Evolutionary conservation across 306 rosid species (phyloP).

Genomic region (Trifolium pratense): DNA sequence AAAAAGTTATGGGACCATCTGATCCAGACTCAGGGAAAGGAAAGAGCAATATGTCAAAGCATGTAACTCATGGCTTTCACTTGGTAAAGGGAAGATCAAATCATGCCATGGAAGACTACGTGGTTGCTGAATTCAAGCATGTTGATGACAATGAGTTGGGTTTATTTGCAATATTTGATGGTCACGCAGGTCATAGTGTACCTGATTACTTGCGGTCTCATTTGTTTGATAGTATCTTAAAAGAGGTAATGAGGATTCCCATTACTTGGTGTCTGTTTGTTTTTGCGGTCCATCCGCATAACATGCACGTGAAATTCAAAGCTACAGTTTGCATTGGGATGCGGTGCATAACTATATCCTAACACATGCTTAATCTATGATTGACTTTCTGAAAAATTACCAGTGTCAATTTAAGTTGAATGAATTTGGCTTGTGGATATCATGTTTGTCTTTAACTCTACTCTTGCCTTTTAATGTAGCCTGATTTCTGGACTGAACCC

Average conservation of each 20-base stretch:
- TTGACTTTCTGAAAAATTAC: constrained; percentile 14
- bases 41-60: constrained; percentile 89
- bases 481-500: constrained; percentile 80
- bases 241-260: constrained; percentile 60
- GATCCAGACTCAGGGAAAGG: constrained; percentile 96
- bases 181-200: constrained; percentile 83
- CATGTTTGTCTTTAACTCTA: constrained; percentile 19
- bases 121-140: constrained; percentile 82
- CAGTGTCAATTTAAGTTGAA: constrained; percentile 17
- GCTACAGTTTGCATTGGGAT: neutral
- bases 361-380: neutral
- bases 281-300: neutral
- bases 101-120: constrained; percentile 91
- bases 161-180: constrained; percentile 93
- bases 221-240: constrained; percentile 78
- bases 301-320: neutral
- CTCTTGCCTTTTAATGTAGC: constrained; percentile 48
- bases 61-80: constrained; percentile 82
- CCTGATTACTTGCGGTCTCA: constrained; percentile 74
- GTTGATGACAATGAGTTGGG: constrained; percentile 81
- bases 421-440: constrained; percentile 24
- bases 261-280: neutral
- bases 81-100: constrained; percentile 81
- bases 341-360: neutral
- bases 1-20: constrained; percentile 73